Evolutionary conservation across 2,329 filamentous ascomycete species (phyloP).

Genomic region (Ceratocystis cubensis): DNA sequence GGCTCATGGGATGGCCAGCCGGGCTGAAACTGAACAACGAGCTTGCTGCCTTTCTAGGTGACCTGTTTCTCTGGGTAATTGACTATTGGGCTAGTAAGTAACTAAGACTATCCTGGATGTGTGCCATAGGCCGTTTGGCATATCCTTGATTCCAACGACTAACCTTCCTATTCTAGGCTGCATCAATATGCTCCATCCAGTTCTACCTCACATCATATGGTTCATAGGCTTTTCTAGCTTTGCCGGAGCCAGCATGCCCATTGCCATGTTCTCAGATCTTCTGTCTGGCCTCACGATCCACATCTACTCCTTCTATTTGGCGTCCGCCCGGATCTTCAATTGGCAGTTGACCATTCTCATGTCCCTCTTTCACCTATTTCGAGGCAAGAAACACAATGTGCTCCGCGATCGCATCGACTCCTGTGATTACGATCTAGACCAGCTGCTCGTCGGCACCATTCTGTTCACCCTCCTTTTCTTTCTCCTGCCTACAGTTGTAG

Average conservation of each 20-base stretch:
- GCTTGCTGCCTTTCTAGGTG: conserved; percentile 82
- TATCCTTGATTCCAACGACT: not conserved
- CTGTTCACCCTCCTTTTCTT: conserved; percentile 94
- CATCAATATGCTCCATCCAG: conserved; percentile 63
- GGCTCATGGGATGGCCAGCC: conserved; percentile 92
- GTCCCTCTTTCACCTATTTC: conserved; percentile 96
- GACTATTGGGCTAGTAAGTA: conserved; percentile 82
- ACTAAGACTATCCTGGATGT: not conserved
- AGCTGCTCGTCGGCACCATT: conserved; percentile 90
- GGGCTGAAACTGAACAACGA: conserved; percentile 93
- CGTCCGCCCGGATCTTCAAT: conserved; percentile 91
- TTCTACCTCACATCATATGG: conserved; percentile 76
- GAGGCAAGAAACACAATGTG: conserved; percentile 95
- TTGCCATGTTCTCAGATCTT: conserved; percentile 88
- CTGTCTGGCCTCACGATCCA: conserved; percentile 84
- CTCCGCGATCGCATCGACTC: conserved; percentile 95
- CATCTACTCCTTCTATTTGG: conserved; percentile 96
- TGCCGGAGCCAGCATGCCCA: conserved; percentile 90
- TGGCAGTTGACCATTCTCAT: conserved; percentile 97
- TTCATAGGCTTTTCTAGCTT: conserved; percentile 92
- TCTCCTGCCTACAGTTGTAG: conserved; percentile 81
- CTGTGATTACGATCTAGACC: conserved; percentile 96
- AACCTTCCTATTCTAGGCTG: conserved; percentile 39
- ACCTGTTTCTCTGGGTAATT: conserved; percentile 96
- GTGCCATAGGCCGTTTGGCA: not conserved